A percentile compares a stretch with the other conserved stretches of the same genome.
Evolutionary conservation across 2,329 filamentous ascomycete genomes (phyloP).

Genomic region (Hypoxylon sp.): DNA sequence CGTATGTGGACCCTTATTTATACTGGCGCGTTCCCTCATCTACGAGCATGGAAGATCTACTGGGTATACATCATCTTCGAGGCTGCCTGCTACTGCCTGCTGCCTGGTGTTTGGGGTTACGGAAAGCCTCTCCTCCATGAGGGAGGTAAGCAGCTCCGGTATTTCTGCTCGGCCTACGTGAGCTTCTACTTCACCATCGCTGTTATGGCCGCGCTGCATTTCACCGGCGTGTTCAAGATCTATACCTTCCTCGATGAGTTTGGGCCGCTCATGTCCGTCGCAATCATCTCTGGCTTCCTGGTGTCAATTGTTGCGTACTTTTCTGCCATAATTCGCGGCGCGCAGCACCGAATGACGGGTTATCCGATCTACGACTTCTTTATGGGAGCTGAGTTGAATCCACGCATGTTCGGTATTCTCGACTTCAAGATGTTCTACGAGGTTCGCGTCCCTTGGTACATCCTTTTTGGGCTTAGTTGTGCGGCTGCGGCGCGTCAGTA

Average conservation of each 20-base stretch:
- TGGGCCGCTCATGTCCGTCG: constrained; percentile 90
- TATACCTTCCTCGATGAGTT: constrained; percentile 97
- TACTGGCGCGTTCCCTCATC: constrained; percentile 84
- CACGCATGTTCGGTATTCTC: constrained; percentile 85
- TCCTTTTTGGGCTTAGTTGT: constrained; percentile 82
- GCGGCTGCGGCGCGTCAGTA: constrained; percentile 86
- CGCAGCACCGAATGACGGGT: constrained; percentile 92
- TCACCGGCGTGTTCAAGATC: constrained; percentile 86
- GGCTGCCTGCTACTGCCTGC: constrained; percentile 82
- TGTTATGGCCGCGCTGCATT: constrained; percentile 79
- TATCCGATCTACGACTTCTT: constrained; percentile 91
- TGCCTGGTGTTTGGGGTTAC: constrained; percentile 89
- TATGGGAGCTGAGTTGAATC: constrained; percentile 92
- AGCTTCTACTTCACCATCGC: constrained; percentile 90
- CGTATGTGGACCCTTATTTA: constrained; percentile 81
- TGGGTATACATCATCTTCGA: constrained; percentile 94
- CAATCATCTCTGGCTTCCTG: constrained; percentile 89
- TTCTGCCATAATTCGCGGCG: constrained; percentile 83
- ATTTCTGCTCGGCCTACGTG: constrained; percentile 92
- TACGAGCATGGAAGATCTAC: constrained; percentile 91
- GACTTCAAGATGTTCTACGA: constrained; percentile 99
- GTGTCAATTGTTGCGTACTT: constrained; percentile 88
- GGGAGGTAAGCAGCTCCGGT: constrained; percentile 86
- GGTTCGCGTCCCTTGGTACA: constrained; percentile 92
- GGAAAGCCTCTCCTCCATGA: constrained; percentile 89